Percentiles rank a stretch among this genome's conserved stretches.
phyloP scores from a whole-genome alignment of 2,329 filamentous ascomycete genomes.

The Neocatenulostroma microsporum region DNA sequence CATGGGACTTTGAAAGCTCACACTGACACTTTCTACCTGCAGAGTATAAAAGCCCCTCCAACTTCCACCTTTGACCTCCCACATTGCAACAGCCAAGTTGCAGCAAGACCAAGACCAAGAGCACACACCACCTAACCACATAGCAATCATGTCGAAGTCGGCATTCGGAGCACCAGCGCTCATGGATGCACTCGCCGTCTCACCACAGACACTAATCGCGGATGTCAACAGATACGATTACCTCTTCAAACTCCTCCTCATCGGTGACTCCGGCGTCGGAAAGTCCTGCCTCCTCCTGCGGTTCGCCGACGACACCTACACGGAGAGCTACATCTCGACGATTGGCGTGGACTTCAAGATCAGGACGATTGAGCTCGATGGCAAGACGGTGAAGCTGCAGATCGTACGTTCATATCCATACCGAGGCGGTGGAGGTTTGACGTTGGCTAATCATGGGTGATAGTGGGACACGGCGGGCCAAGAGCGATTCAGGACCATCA shows the following conservation, averaged over 20 bases:
- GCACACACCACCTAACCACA: slow-evolving; percentile 12
- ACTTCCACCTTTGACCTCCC: neutral
- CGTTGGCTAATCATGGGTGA: neutral
- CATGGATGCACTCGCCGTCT: slow-evolving; percentile 5
- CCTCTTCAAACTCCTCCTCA: slow-evolving; percentile 99
- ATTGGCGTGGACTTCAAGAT: slow-evolving; percentile 99
- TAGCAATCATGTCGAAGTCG: slow-evolving; percentile 12
- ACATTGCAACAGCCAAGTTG: neutral
- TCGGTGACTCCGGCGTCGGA: slow-evolving; percentile 99
- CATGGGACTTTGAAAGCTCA: neutral
- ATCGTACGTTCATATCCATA: slow-evolving; percentile 89
- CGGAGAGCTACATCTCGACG: slow-evolving; percentile 98
- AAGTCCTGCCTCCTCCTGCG: slow-evolving; percentile 97
- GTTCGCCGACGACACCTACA: slow-evolving; percentile 99
- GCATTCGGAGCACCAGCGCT: slow-evolving; percentile 7
- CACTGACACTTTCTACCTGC: slow-evolving; percentile 1
- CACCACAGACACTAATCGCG: slow-evolving; percentile 1
- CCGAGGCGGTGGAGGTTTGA: neutral
- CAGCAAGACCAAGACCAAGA: neutral
- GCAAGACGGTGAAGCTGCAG: slow-evolving; percentile 99
- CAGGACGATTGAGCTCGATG: slow-evolving; percentile 97
- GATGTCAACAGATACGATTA: slow-evolving; percentile 81
- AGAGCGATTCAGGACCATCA: slow-evolving; percentile 99
- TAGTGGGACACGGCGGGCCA: slow-evolving; percentile 99
- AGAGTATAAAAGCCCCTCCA: neutral